Evolutionary conservation across 2,329 filamentous ascomycete genomes (phyloP).

Genomic region (Penicillium sp.): DNA sequence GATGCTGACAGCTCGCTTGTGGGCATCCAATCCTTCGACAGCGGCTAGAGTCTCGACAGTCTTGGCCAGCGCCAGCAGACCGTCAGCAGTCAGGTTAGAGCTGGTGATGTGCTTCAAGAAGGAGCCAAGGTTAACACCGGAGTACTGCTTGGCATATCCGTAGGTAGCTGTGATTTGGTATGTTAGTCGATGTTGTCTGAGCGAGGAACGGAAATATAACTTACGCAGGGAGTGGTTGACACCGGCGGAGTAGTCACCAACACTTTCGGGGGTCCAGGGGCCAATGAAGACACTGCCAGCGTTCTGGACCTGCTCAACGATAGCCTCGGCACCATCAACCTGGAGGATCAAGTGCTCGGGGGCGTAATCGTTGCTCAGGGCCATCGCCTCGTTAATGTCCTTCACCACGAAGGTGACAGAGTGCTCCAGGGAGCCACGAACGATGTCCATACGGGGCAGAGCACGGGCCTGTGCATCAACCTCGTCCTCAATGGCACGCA

Average conservation of each 20-base stretch:
- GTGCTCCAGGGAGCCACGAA: constrained; percentile 85
- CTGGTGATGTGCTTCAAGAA: constrained; percentile 99
- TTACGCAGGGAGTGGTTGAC: constrained; percentile 97
- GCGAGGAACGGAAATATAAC: constrained; percentile 40
- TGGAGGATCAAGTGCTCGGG: constrained; percentile 97
- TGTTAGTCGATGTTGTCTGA: neutral
- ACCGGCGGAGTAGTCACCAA: constrained; percentile 96
- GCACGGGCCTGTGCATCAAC: constrained; percentile 83
- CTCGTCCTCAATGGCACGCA: constrained; percentile 86
- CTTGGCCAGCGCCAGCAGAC: constrained; percentile 77
- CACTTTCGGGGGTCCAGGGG: constrained; percentile 94
- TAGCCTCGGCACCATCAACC: constrained; percentile 71
- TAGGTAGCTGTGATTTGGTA: constrained; percentile 70
- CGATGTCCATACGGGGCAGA: constrained; percentile 88
- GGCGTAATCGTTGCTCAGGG: constrained; percentile 88
- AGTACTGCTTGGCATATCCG: constrained; percentile 97
- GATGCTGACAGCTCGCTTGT: constrained; percentile 72
- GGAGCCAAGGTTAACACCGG: constrained; percentile 90
- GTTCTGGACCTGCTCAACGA: constrained; percentile 81
- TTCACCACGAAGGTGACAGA: constrained; percentile 81
- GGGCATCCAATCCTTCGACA: constrained; percentile 92
- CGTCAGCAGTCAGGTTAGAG: constrained; percentile 82
- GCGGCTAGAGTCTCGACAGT: constrained; percentile 95
- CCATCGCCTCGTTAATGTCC: constrained; percentile 71
- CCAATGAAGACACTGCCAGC: constrained; percentile 96